Percentiles rank a stretch among this genome's conserved stretches.
Conservation (phyloP, 148 eudicot genomes). For the Hydrangea macrophylla region DNA sequence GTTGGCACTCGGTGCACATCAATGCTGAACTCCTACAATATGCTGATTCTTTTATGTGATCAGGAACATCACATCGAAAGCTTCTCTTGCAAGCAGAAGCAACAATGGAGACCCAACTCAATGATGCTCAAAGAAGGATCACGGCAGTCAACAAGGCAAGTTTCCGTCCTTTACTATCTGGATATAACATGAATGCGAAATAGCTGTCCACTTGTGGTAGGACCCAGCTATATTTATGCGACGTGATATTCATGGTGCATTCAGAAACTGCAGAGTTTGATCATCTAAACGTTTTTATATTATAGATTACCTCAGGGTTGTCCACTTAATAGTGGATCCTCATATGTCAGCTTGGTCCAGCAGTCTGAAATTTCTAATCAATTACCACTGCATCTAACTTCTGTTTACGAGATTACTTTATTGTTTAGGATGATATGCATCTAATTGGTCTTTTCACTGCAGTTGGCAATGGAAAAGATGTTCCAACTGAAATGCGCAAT, state of each 20-base stretch:
- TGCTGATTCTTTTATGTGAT: constrained; percentile 11
- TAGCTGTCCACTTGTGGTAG: background rate
- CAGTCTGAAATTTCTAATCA: background rate
- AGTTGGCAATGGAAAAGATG: constrained; percentile 67
- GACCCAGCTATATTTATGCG: constrained; percentile 5
- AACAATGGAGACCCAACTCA: constrained; percentile 56
- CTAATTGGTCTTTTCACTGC: constrained; percentile 22
- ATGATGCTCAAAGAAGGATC: constrained; percentile 52
- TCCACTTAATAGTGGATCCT: background rate
- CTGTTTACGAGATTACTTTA: background rate
- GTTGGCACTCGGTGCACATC: background rate
- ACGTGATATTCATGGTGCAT: background rate
- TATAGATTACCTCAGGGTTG: background rate
- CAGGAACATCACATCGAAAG: constrained; percentile 62
- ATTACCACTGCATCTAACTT: background rate
- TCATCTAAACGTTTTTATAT: background rate
- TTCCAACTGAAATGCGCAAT: constrained; percentile 50
- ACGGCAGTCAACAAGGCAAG: constrained; percentile 53
- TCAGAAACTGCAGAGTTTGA: background rate
- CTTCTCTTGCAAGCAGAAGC: constrained; percentile 62
- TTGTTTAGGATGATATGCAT: constrained; percentile 2
- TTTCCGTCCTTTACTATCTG: constrained; percentile 8
- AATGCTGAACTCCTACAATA: background rate
- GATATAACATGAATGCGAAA: background rate
- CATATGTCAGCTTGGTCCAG: background rate